phyloP scores from a whole-genome alignment of 345 rosid genomes.

The Arabis hirsuta region DNA sequence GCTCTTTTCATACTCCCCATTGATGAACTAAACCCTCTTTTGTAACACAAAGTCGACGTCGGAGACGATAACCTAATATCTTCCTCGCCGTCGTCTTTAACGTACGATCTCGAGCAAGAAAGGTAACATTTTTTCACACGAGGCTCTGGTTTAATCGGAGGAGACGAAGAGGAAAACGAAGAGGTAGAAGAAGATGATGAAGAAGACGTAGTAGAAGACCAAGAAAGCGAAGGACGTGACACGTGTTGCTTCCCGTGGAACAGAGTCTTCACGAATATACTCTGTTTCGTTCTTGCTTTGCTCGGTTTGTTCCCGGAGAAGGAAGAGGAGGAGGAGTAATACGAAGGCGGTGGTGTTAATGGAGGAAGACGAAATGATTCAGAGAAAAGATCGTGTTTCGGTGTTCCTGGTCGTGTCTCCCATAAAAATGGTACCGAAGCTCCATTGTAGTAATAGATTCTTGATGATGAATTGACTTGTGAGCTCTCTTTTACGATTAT shows the following conservation, averaged over 20 bases:
- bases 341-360: constrained; percentile 63
- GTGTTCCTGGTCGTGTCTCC: constrained; percentile 92
- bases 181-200: constrained; percentile 50
- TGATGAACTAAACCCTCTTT: constrained; percentile 50
- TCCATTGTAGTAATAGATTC: constrained; percentile 68
- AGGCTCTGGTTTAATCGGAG: constrained; percentile 23
- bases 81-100: constrained; percentile 32
- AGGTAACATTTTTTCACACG: constrained; percentile 28
- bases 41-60: constrained; percentile 48
- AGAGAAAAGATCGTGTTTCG: constrained; percentile 52
- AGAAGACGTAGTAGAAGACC: constrained; percentile 47
- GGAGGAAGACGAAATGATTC: constrained; percentile 54
- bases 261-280: constrained; percentile 36
- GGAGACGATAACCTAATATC: constrained; percentile 34
- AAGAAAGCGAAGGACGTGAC: constrained; percentile 50
- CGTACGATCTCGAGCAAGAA: constrained; percentile 46
- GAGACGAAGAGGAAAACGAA: constrained; percentile 41
- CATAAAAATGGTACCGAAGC: constrained; percentile 72
- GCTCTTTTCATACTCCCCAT: constrained; percentile 55
- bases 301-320: constrained; percentile 24
- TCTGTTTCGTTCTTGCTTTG: constrained; percentile 31
- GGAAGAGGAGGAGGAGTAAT: constrained; percentile 42
- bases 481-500: constrained; percentile 67
- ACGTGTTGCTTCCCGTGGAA: constrained; percentile 34
- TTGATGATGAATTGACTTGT: constrained; percentile 60